These are phyloP conservation scores for Alternaria viburni DNA, from an alignment of 2,329 filamentous ascomycete genomes.

Conservation along the genomic window DNA sequence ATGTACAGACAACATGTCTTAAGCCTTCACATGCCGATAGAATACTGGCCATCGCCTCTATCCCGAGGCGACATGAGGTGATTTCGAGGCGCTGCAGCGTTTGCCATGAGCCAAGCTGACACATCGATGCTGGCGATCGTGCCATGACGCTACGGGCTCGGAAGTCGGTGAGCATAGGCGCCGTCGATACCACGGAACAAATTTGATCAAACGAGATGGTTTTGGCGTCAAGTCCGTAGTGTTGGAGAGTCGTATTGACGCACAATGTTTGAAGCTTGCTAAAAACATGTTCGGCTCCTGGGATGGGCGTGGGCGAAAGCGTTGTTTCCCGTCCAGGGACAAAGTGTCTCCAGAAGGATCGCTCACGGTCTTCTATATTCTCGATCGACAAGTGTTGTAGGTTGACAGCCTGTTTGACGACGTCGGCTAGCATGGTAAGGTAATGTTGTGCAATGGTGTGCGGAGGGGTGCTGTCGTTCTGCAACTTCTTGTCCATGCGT, in stretches of 20 bases:
- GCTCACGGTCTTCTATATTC: slow-evolving; percentile 22
- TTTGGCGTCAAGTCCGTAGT: background rate
- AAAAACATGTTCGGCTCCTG: slow-evolving; percentile 9
- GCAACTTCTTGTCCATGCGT: slow-evolving; percentile 15
- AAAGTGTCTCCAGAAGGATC: slow-evolving; percentile 31
- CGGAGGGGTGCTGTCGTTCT: background rate
- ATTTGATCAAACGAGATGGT: slow-evolving; percentile 10
- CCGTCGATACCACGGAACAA: slow-evolving; percentile 7
- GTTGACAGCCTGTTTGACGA: slow-evolving; percentile 25
- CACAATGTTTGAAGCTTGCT: slow-evolving; percentile 21
- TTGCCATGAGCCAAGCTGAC: background rate
- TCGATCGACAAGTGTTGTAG: slow-evolving; percentile 30
- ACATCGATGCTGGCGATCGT: background rate
- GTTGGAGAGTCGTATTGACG: slow-evolving; percentile 21
- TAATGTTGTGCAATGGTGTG: slow-evolving; percentile 19
- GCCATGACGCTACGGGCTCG: slow-evolving; percentile 17
- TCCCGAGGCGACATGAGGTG: slow-evolving; percentile 17
- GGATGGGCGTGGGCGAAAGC: background rate
- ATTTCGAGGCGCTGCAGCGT: slow-evolving; percentile 30
- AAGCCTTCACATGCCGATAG: slow-evolving; percentile 20
- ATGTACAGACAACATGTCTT: slow-evolving; percentile 28
- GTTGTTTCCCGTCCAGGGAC: background rate
- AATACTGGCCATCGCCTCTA: slow-evolving; percentile 15
- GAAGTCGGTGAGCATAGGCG: slow-evolving; percentile 20
- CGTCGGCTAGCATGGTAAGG: slow-evolving; percentile 23